Conservation (phyloP, 768 basidiomycete species). For the Boletus sensibilis region DNA sequence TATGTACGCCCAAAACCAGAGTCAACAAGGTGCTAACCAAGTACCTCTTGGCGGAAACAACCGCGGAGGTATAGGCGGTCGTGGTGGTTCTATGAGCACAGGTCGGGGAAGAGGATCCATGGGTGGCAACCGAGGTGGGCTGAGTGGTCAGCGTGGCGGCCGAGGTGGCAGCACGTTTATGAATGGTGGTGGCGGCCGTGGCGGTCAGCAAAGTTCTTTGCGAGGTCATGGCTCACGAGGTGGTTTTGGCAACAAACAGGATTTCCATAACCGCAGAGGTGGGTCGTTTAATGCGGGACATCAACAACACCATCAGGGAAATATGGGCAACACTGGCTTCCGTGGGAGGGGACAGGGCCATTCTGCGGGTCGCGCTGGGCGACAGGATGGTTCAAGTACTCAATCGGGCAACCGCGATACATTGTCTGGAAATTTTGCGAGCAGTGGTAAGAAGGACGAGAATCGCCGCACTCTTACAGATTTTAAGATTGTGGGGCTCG, state of each 20-base stretch:
- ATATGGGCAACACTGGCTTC: slow-evolving; percentile 43
- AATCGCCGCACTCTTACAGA: slow-evolving; percentile 92
- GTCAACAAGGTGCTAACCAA: slow-evolving; percentile 46
- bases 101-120: slow-evolving; percentile 47
- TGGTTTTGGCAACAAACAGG: slow-evolving; percentile 61
- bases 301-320: slow-evolving; percentile 36
- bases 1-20: slow-evolving; percentile 33
- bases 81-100: slow-evolving; percentile 37
- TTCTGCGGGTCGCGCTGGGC: slow-evolving; percentile 36
- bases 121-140: slow-evolving; percentile 43
- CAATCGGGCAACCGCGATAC: slow-evolving; percentile 53
- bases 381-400: slow-evolving; percentile 35
- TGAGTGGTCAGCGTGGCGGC: slow-evolving; percentile 42
- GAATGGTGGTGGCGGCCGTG: slow-evolving; percentile 40
- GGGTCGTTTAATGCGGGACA: slow-evolving; percentile 59
- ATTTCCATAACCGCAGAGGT: slow-evolving; percentile 62
- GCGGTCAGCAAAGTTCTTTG: slow-evolving; percentile 48
- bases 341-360: slow-evolving; percentile 66
- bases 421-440: slow-evolving; percentile 42
- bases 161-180: slow-evolving; percentile 38
- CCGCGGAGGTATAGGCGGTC: slow-evolving; percentile 47
- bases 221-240: slow-evolving; percentile 66
- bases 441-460: slow-evolving; percentile 78
- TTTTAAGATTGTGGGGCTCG: slow-evolving; percentile 93
- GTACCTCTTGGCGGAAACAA: slow-evolving; percentile 41